Conservation (phyloP, 169 alveolate genomes). For the Eimeria tenella region DNA sequence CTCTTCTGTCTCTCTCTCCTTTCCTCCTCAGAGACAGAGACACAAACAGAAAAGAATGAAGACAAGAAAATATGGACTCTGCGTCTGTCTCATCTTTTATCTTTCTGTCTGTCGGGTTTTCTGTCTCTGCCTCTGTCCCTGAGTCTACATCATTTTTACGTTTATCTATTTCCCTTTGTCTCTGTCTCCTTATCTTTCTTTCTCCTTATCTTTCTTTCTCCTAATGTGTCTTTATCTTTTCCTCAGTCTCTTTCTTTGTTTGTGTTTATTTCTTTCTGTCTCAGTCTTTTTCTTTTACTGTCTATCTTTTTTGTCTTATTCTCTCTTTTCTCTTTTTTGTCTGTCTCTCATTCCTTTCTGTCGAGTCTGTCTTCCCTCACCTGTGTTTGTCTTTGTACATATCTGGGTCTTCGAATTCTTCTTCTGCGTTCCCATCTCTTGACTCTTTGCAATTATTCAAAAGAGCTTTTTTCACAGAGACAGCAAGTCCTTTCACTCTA, state of each 20-base stretch:
- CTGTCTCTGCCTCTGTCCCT: slow-evolving; percentile 84
- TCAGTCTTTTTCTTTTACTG: too few species aligned
- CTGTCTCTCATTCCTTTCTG: too few species aligned
- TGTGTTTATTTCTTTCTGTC: too few species aligned
- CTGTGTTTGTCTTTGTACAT: slow-evolving; percentile 84
- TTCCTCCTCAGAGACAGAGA: too few species aligned
- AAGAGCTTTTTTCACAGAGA: slow-evolving; percentile 86
- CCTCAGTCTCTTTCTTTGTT: too few species aligned
- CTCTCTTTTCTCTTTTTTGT: too few species aligned
- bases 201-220: slow-evolving; percentile 84
- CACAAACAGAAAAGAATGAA: neutral
- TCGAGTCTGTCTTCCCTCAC: too few species aligned
- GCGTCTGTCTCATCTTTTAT: slow-evolving; percentile 76
- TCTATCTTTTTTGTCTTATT: too few species aligned
- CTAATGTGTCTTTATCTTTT: slow-evolving; percentile 80
- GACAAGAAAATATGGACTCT: neutral
- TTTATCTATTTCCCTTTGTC: slow-evolving; percentile 86
- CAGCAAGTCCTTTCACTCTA: slow-evolving; percentile 84
- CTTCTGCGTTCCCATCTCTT: slow-evolving; percentile 85
- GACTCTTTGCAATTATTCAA: slow-evolving; percentile 82
- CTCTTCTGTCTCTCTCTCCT: too few species aligned
- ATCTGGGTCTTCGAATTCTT: slow-evolving; percentile 87
- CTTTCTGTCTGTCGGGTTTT: slow-evolving; percentile 86
- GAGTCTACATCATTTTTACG: slow-evolving; percentile 81
- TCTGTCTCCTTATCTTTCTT: slow-evolving; percentile 85